Conservation (phyloP, 805 yeast genomes). For the Saturnispora galanensis region DNA sequence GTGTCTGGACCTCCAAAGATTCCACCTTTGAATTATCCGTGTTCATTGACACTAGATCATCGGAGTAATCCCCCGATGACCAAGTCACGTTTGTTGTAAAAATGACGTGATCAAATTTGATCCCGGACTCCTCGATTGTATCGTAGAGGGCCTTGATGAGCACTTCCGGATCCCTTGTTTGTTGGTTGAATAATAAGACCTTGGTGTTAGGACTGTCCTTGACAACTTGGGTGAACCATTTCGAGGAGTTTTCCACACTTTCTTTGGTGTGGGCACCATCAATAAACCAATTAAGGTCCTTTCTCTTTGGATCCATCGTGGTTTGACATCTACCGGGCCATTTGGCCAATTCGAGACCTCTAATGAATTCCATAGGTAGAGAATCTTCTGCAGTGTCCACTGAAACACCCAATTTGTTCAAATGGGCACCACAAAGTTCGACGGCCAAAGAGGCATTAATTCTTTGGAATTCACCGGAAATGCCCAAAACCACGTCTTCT, state of each 20-base stretch:
- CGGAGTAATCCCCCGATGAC: constrained; percentile 68
- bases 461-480: constrained; percentile 77
- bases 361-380: constrained; percentile 40
- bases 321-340: constrained; percentile 98
- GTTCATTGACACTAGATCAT: constrained; percentile 80
- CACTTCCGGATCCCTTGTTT: constrained; percentile 72
- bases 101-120: constrained; percentile 62
- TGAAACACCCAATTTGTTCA: constrained; percentile 37
- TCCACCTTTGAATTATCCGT: constrained; percentile 73
- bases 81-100: constrained; percentile 92
- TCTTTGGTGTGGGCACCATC: constrained; percentile 97
- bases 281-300: constrained; percentile 60
- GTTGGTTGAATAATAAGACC: constrained; percentile 84
- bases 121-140: constrained; percentile 27
- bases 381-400: constrained; percentile 17
- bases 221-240: constrained; percentile 55
- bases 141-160: constrained; percentile 47
- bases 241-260: constrained; percentile 70
- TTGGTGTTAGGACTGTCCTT: constrained; percentile 18
- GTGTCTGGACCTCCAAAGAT: constrained; percentile 69
- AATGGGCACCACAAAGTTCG: constrained; percentile 53
- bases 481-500: constrained; percentile 46
- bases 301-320: constrained; percentile 31
- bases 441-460: constrained; percentile 85
- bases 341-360: constrained; percentile 55